A percentile compares a stretch with the other conserved stretches of the same genome.
These are phyloP conservation scores for Sporothrix pallida DNA, from an alignment of 2,329 filamentous ascomycete genomes.

Conservation along the genomic window DNA sequence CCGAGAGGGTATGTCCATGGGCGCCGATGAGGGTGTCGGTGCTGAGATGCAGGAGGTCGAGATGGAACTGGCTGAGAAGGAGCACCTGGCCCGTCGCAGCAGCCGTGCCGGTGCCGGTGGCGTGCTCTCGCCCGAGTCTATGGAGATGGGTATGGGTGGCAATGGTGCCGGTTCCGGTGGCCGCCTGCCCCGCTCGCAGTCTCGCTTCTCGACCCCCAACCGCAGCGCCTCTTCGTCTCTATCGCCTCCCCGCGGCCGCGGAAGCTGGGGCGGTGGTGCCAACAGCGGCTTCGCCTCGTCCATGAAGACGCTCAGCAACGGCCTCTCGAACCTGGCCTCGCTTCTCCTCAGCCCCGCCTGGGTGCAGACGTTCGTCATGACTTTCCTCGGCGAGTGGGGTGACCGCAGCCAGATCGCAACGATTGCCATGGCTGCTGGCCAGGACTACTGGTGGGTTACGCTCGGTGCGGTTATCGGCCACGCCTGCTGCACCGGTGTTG, in stretches of 20 bases:
- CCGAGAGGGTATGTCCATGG: slow-evolving; percentile 86
- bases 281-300: slow-evolving; percentile 60
- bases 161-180: slow-evolving; percentile 13
- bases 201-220: slow-evolving; percentile 78
- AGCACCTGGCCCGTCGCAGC: slow-evolving; percentile 72
- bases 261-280: slow-evolving; percentile 51
- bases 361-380: slow-evolving; percentile 99
- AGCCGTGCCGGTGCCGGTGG: slow-evolving; percentile 46
- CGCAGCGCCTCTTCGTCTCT: slow-evolving; percentile 81
- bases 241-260: slow-evolving; percentile 66
- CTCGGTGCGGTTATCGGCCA: slow-evolving; percentile 86
- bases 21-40: slow-evolving; percentile 85
- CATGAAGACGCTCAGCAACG: slow-evolving; percentile 56
- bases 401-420: slow-evolving; percentile 97
- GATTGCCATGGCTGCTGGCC: slow-evolving; percentile 96
- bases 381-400: slow-evolving; percentile 97
- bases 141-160: slow-evolving; percentile 77
- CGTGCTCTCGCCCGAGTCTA: slow-evolving; percentile 70
- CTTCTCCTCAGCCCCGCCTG: slow-evolving; percentile 91
- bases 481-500: slow-evolving; percentile 85
- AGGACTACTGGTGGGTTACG: slow-evolving; percentile 99
- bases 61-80: slow-evolving; percentile 89
- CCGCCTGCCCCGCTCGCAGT: slow-evolving; percentile 73
- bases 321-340: slow-evolving; percentile 84
- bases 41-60: slow-evolving; percentile 99